Evolutionary conservation across 2,329 filamentous ascomycete species (phyloP), one percentile per base, ranked within the genome.

Genomic region (Diaporthe vaccinii): DNA sequence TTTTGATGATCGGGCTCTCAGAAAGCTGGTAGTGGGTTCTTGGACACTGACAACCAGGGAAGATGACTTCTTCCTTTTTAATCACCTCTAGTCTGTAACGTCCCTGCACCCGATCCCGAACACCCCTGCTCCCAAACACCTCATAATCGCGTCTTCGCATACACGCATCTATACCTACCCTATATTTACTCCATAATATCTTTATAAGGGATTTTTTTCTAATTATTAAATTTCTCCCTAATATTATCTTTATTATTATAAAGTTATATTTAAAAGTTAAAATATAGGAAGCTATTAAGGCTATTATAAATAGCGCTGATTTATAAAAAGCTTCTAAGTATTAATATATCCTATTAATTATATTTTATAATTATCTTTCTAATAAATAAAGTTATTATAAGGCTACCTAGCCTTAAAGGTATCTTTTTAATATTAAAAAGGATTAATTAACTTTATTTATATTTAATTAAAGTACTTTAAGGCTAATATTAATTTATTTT

Each of bases 311-410:
- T 28, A 17, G 12, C 4, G 17, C 28, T 31, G 28, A 15, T 55
- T 25, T 17, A 2, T 17, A 2, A 28, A 17, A 4, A 28, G 2
- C 10, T 36, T 1, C 1, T 1, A 36, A 36, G 2, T 6, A 36
- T 8, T 36, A 36, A 9, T 36, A 36, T 55, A 55, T 8, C 4
- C 2, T 10, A 8, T 8, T 8, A 36, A 7, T 1, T 36, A 36
- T 36, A 36, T 10, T 36, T 9, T 36, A 9, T 7, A 7, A 36
- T 36, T 10, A 10, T 7, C 9, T 9, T 36, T 9, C 2, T 9
- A 36, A 7, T 36, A 9, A 8, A 7, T 36, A 36, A 36, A 36
- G 7, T 2, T 1, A 8, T 36, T 36, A 31, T 55, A 28, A 28
- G 15, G 2, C 25, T 55, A 5, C 7, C 17, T 17, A 15, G 1